phyloP scores from a whole-genome alignment of 768 basidiomycete genomes.

The Paxillus rubicundulus region DNA sequence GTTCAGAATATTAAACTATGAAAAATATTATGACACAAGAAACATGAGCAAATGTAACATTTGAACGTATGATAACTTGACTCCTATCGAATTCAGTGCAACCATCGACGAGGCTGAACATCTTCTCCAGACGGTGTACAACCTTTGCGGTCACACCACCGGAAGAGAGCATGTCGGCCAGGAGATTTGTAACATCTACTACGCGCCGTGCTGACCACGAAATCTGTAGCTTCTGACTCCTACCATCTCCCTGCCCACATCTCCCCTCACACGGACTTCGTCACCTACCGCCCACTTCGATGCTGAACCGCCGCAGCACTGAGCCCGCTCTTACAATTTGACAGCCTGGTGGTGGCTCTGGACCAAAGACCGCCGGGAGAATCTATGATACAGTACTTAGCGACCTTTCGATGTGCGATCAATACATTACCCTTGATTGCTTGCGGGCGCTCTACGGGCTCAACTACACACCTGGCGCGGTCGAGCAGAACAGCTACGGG shows the following conservation, averaged over 20 bases:
- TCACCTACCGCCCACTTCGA: conserved; percentile 35
- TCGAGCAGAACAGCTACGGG: conserved; percentile 24
- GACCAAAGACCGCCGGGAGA: conserved; percentile 22
- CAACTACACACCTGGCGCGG: conserved; percentile 11
- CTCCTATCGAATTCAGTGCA: conserved; percentile 23
- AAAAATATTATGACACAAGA: too few species aligned
- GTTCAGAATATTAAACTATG: too few species aligned
- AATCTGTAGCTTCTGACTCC: conserved; percentile 28
- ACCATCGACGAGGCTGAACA: conserved; percentile 34
- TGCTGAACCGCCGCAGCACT: conserved; percentile 15
- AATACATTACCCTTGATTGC: conserved; percentile 30
- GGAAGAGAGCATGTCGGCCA: conserved; percentile 28
- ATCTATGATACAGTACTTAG: conserved; percentile 1
- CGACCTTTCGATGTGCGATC: conserved; percentile 22
- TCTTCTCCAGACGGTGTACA: conserved; percentile 34
- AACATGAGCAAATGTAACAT: too few species aligned
- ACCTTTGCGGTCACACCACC: conserved; percentile 28
- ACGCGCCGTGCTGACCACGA: neutral
- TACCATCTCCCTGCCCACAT: conserved; percentile 34
- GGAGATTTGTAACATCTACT: conserved; percentile 9
- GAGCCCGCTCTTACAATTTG: conserved; percentile 16
- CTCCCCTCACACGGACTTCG: conserved; percentile 32
- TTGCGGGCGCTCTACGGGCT: conserved; percentile 30
- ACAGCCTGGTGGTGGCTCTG: conserved; percentile 9
- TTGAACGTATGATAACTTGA: too few species aligned